Evolutionary conservation across 495 filamentous ascomycete genomes (phyloP).

Genomic region (Massariosphaeria phaeospora): DNA sequence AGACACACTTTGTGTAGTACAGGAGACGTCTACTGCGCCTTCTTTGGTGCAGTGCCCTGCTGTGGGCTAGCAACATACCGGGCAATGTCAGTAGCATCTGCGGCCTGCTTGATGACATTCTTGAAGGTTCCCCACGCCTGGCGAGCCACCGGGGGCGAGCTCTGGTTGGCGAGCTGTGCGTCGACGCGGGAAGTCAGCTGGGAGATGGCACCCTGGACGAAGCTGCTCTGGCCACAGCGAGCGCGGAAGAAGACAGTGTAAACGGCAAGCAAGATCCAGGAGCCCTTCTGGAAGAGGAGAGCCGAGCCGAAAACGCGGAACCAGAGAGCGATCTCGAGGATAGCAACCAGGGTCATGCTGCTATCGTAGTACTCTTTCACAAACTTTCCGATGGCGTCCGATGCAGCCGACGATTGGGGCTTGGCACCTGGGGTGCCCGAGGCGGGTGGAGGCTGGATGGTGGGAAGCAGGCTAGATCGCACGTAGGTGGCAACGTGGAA

Average conservation of each 20-base stretch:
- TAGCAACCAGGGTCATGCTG: slow-evolving; percentile 45
- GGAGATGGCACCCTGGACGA: slow-evolving; percentile 76
- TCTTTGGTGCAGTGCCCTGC: slow-evolving; percentile 52
- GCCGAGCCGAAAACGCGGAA: slow-evolving; percentile 72
- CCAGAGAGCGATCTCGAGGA: slow-evolving; percentile 60
- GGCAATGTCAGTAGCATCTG: slow-evolving; percentile 71
- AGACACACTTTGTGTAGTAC: neutral
- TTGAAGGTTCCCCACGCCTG: slow-evolving; percentile 81
- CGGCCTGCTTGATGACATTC: slow-evolving; percentile 62
- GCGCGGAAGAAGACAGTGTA: slow-evolving; percentile 92
- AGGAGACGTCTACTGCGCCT: slow-evolving; percentile 40
- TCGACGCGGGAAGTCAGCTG: slow-evolving; percentile 71
- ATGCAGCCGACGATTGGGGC: slow-evolving; percentile 54
- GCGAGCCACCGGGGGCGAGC: slow-evolving; percentile 75
- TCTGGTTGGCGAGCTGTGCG: slow-evolving; percentile 75
- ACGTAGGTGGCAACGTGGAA: slow-evolving; percentile 93
- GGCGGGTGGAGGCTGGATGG: slow-evolving; percentile 45
- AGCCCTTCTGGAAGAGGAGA: slow-evolving; percentile 79
- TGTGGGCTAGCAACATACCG: slow-evolving; percentile 60
- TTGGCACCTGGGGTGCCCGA: slow-evolving; percentile 56
- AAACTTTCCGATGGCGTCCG: slow-evolving; percentile 80
- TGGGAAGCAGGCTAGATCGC: slow-evolving; percentile 65
- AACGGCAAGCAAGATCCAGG: slow-evolving; percentile 77
- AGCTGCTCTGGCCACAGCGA: slow-evolving; percentile 82
- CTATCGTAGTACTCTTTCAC: slow-evolving; percentile 97